A percentile compares a stretch with the other conserved stretches of the same genome.
Conservation (phyloP, 768 basidiomycete genomes). For the Tricholoma sp. region DNA sequence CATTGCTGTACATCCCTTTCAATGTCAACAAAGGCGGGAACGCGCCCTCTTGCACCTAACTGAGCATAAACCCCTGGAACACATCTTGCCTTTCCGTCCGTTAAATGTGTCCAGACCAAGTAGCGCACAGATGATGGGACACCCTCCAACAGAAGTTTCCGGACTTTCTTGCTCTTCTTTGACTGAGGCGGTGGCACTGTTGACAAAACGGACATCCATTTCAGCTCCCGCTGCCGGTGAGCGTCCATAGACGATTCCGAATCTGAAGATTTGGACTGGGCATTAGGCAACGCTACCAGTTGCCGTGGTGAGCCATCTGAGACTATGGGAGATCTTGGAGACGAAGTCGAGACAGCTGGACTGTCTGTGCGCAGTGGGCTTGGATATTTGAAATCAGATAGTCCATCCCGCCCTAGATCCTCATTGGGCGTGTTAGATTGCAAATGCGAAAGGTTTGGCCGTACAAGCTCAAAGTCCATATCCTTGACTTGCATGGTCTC, state of each 20-base stretch:
- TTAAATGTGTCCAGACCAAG: constrained; percentile 77
- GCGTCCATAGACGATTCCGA: constrained; percentile 47
- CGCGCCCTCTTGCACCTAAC: constrained; percentile 50
- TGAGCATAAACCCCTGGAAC: constrained; percentile 67
- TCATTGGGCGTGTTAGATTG: constrained; percentile 43
- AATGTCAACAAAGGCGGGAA: constrained; percentile 46
- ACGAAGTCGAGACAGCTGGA: constrained; percentile 34
- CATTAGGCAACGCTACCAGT: constrained; percentile 1
- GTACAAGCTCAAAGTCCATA: constrained; percentile 77
- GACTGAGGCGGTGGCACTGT: constrained; percentile 55
- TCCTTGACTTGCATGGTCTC: constrained; percentile 74
- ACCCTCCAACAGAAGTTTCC: constrained; percentile 67
- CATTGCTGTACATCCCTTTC: constrained; percentile 50
- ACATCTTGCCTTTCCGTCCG: constrained; percentile 67
- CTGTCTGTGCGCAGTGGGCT: constrained; percentile 33
- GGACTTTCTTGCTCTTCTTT: constrained; percentile 75
- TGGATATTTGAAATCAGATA: constrained; percentile 25
- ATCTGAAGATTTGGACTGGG: constrained; percentile 16
- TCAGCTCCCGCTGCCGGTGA: constrained; percentile 70
- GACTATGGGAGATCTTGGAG: constrained; percentile 17
- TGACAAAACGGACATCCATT: constrained; percentile 68
- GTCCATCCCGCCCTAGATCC: constrained; percentile 40
- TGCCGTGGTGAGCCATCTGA: constrained; percentile 8
- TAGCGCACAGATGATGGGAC: constrained; percentile 83
- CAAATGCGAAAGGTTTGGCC: constrained; percentile 47